Conservation (phyloP, 1,284 basidiomycete genomes). For the Schizopora paradoxa region DNA sequence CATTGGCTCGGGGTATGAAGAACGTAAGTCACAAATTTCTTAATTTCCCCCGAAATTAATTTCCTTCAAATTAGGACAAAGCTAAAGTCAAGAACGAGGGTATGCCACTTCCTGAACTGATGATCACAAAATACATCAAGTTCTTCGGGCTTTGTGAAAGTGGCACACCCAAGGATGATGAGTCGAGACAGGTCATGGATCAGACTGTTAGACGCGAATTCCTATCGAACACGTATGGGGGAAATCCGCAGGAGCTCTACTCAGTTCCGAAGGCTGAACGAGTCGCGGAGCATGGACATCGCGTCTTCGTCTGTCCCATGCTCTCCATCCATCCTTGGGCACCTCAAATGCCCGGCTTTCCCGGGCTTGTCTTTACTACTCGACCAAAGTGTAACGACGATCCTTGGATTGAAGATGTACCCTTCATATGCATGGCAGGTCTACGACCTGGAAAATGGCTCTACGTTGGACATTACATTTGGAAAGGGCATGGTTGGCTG, state of each 20-base stretch:
- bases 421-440: neutral
- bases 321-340: neutral
- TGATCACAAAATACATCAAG: no score
- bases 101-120: no score
- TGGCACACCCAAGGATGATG: no score
- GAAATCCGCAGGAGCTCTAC: neutral
- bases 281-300: neutral
- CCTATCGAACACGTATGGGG: neutral
- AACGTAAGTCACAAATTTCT: no score
- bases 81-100: no score
- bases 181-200: no score
- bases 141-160: no score
- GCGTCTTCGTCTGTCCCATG: neutral
- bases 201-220: neutral
- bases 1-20: no score
- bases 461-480: neutral
- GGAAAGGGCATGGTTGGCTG: neutral
- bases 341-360: neutral
- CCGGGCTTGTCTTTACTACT: neutral
- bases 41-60: no score
- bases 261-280: neutral
- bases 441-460: conserved; percentile 4
- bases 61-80: no score
- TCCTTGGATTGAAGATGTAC: no score
- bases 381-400: neutral